Evolutionary conservation across 768 basidiomycete species (phyloP), one percentile per base, ranked within the genome.

Genomic region (Podaxis sp.): DNA sequence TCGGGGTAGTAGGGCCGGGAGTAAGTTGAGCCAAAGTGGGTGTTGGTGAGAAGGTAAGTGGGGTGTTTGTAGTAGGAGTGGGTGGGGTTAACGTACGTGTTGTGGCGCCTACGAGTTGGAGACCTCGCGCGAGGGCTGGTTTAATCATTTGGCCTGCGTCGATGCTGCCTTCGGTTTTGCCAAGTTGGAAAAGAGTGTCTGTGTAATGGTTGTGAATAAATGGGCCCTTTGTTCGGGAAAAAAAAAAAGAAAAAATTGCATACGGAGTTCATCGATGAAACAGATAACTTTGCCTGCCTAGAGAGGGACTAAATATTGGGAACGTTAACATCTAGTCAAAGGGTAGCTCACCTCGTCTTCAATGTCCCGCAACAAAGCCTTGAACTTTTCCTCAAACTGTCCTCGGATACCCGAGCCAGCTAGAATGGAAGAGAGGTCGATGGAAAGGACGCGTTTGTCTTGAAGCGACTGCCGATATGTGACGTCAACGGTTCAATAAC

Each of bases 131-230:
- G 1, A 96, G 80, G 0, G 94, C 91, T 33, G 93, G 93, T 69
- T 95, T 96, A 68, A 95, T 95, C 92, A 95, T 95, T 68, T 93
- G 89, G 0, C 93, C 93, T 1, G 92, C 95, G 68, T 96, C 94
- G 63, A 96, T 89, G 65, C 92, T 92, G 24, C 95, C 95, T 76
- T 96, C 95, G 0, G 92, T 83, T 73, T 96, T 96, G 0, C 95
- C 95, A 6, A 96, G 83, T 60, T 95, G 92, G 78, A 95, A 92
- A 2, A 94, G 79, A 0, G 84, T 88, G 65, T 93, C 89, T 90
- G 61, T 42, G 15, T 33, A 19, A 24, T 59, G 15, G 44, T 38
- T 7, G n/a, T 46, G 12, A 46, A 46, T 8, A 3, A 1, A 46
- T 46, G 5, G 3, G 44, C 17, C 44, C 33, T 33, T 33, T 33